A percentile compares a stretch with the other conserved stretches of the same genome.
These are phyloP conservation scores for Wickerhamiella hasegawae DNA, from an alignment of 805 yeast genomes.

Conservation along the genomic window DNA sequence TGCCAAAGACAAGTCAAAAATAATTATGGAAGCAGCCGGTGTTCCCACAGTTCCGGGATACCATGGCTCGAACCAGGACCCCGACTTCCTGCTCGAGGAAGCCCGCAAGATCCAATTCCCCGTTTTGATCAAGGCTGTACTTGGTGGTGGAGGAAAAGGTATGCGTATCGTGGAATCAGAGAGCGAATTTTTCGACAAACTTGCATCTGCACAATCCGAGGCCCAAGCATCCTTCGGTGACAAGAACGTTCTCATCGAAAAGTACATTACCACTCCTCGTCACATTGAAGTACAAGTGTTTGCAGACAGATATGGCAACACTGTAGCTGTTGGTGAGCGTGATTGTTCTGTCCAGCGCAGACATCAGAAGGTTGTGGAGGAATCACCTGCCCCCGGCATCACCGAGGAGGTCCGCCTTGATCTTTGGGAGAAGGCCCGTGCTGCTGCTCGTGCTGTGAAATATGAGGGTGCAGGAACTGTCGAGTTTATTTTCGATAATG, in stretches of 20 bases:
- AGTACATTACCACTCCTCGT: slow-evolving; percentile 38
- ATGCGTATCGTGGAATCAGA: slow-evolving; percentile 36
- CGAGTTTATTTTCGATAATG: slow-evolving; percentile 38
- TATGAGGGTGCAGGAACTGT: slow-evolving; percentile 46
- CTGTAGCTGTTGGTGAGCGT: slow-evolving; percentile 41
- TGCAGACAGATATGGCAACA: slow-evolving; percentile 38
- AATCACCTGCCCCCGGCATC: slow-evolving; percentile 41
- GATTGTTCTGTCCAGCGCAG: slow-evolving; percentile 43
- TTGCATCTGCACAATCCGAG: slow-evolving; percentile 38
- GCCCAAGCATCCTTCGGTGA: slow-evolving; percentile 41
- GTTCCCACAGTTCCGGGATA: slow-evolving; percentile 22
- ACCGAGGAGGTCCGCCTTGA: slow-evolving; percentile 29
- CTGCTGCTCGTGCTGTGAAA: slow-evolving; percentile 32
- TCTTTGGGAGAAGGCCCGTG: slow-evolving; percentile 35
- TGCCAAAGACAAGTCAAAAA: slow-evolving; percentile 20
- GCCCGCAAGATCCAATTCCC: slow-evolving; percentile 28
- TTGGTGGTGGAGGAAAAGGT: slow-evolving; percentile 48
- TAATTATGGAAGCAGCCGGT: slow-evolving; percentile 20
- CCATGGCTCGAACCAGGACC: slow-evolving; percentile 20
- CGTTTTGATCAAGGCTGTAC: slow-evolving; percentile 39
- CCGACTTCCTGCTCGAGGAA: slow-evolving; percentile 13
- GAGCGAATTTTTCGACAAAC: slow-evolving; percentile 32
- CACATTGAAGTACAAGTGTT: slow-evolving; percentile 43
- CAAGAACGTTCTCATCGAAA: slow-evolving; percentile 36
- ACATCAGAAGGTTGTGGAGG: slow-evolving; percentile 40